Evolutionary conservation across 768 basidiomycete genomes (phyloP), one percentile per base, ranked within the genome.

Genomic region (Boletellus emodensis): DNA sequence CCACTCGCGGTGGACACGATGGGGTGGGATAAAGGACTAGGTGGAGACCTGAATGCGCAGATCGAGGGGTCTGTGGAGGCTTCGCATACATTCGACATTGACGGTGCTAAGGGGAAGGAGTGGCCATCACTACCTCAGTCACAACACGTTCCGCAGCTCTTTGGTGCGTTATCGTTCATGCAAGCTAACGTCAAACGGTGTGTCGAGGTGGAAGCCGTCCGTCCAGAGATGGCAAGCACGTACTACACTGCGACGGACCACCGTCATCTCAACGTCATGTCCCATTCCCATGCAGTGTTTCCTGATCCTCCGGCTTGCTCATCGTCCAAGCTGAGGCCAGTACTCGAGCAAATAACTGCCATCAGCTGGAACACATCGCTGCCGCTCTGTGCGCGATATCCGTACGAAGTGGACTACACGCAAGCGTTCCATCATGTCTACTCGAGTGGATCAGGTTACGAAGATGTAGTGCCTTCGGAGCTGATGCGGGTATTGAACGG

Each of bases 11-110:
- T 98, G 30, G 11, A 30, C 24, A 97, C 90, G 0, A 94, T 95
- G 83, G 95, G 95, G 2, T 99, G 95, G 95, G 80, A 80, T 6
- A 97, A 94, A 65, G 95, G 95, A 7, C 80, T 96, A 3, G 95
- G 95, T 3, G 85, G 82, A 14, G 90, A 95, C 58, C 70, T 98
- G 11, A 79, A 82, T 2, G 64, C 63, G 13, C 79, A 79, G 54
- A 85, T 99, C 42, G 85, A 94, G 57, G 78, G 78, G 10, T 69
- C 83, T 32, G 70, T 82, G 5, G 73, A 78, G 20, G 81, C 90
- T 81, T 68, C 61, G 5, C 54, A 69, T 38, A 42, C 54, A 8
- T 63, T 69, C 32, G 55, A 59, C 15, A 53, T 69, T 1, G 55
- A 56, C 8, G 59, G 55, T 6, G 15, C 41, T 2, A 56, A 67